A percentile compares a stretch with the other conserved stretches of the same genome.
Conservation (phyloP, 2,329 filamentous ascomycete species). For the Xylariaceae sp. region DNA sequence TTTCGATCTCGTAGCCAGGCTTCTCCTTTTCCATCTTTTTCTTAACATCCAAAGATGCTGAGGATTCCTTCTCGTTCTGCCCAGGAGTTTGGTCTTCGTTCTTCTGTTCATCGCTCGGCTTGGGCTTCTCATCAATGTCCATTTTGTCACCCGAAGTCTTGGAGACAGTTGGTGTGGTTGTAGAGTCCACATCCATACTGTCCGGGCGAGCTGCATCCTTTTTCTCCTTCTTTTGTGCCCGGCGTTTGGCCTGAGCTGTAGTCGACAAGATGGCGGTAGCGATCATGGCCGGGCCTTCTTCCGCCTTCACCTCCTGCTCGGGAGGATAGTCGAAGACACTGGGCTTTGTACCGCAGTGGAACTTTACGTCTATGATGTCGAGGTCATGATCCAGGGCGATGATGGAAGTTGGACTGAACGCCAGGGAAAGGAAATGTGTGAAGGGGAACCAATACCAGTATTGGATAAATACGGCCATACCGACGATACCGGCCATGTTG, state of each 20-base stretch:
- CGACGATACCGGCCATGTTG: slow-evolving; percentile 97
- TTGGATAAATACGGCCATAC: slow-evolving; percentile 96
- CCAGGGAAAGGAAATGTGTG: slow-evolving; percentile 92
- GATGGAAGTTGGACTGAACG: slow-evolving; percentile 93
- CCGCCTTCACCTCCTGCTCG: slow-evolving; percentile 89
- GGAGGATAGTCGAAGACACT: slow-evolving; percentile 98
- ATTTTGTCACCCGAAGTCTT: slow-evolving; percentile 69
- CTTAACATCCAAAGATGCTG: slow-evolving; percentile 56
- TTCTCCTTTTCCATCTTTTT: slow-evolving; percentile 96
- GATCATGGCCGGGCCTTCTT: slow-evolving; percentile 88
- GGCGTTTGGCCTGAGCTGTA: slow-evolving; percentile 91
- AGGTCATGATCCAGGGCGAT: slow-evolving; percentile 92
- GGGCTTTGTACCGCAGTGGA: slow-evolving; percentile 88
- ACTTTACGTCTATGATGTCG: slow-evolving; percentile 89
- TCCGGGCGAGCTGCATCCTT: slow-evolving; percentile 67
- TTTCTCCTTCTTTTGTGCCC: slow-evolving; percentile 86
- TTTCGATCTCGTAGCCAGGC: slow-evolving; percentile 90
- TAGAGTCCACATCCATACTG: slow-evolving; percentile 90
- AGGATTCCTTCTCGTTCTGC: slow-evolving; percentile 52
- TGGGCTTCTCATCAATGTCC: slow-evolving; percentile 67
- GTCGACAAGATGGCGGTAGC: slow-evolving; percentile 95
- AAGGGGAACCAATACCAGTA: slow-evolving; percentile 99
- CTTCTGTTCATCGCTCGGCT: slow-evolving; percentile 47
- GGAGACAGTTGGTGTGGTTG: slow-evolving; percentile 66
- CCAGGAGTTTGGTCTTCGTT: slow-evolving; percentile 48